These are phyloP conservation scores for Lachnellula suecica DNA, from an alignment of 2,329 filamentous ascomycete species.

Conservation along the genomic window DNA sequence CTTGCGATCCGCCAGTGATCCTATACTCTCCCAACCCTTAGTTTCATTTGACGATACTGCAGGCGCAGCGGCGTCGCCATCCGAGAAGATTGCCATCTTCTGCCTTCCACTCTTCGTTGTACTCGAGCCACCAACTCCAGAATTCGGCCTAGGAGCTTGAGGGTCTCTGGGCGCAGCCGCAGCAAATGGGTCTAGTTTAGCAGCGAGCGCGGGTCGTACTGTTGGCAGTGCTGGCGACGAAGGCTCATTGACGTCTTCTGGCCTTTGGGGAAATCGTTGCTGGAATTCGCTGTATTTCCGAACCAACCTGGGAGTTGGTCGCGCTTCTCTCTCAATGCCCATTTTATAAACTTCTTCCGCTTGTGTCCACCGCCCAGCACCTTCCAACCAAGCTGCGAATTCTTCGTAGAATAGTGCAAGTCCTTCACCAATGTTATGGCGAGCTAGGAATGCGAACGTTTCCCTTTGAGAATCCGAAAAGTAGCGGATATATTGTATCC, in stretches of 20 bases:
- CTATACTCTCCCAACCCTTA: slow-evolving; percentile 91
- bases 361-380: slow-evolving; percentile 79
- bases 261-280: slow-evolving; percentile 67
- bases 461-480: slow-evolving; percentile 94
- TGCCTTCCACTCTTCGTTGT: slow-evolving; percentile 67
- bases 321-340: slow-evolving; percentile 84
- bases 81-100: slow-evolving; percentile 91
- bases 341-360: slow-evolving; percentile 92
- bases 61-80: slow-evolving; percentile 60
- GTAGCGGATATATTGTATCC: slow-evolving; percentile 90
- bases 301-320: slow-evolving; percentile 75
- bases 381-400: slow-evolving; percentile 90
- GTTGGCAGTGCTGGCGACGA: slow-evolving; percentile 84
- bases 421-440: slow-evolving; percentile 81
- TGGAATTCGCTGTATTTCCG: slow-evolving; percentile 95
- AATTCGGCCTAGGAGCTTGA: slow-evolving; percentile 59
- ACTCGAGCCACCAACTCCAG: slow-evolving; percentile 44
- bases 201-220: slow-evolving; percentile 77
- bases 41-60: slow-evolving; percentile 53
- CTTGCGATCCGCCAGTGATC: slow-evolving; percentile 80
- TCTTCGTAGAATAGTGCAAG: slow-evolving; percentile 96
- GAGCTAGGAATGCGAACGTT: slow-evolving; percentile 85
- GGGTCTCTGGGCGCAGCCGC: slow-evolving; percentile 56
- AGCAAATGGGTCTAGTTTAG: slow-evolving; percentile 82
- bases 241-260: slow-evolving; percentile 64